Base-by-base conservation (phyloP, 2,329 filamentous ascomycete genomes). In the Metarhizium rileyi region DNA sequence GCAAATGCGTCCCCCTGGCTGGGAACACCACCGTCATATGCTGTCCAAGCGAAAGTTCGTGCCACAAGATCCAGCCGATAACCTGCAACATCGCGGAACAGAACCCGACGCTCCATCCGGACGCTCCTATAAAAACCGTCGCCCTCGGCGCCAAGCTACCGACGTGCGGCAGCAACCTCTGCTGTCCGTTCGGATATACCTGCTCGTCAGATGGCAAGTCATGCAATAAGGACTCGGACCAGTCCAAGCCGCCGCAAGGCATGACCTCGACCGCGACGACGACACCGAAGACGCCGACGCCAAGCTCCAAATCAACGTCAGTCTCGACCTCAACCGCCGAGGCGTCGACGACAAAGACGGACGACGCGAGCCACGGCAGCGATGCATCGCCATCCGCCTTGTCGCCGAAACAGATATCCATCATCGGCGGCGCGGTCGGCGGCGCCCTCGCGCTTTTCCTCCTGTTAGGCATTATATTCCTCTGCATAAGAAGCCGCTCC, bases 121-220 rank as follows among this genome's bases (percentile, higher is more conserved):
- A 71, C 25, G 80, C 80, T 28, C 71, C 76, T 26, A 70, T 89
- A 58, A 86, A 88, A 66, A 85, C 86, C 0, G 80, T 78, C 9
- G 74, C 80, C 8, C 76, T 86, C 27, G 70, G 72, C 18, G 71
- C 75, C 9, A 66, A 70, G 10, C 69, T 90, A 14, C 65, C 69
- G 2, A 72, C 66, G 20, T 90, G 86, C 57, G 82, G 76, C 14
- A 45, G 33, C 18, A 64, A 53, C 57, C 48, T 57, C n/a, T 90
- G 86, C 66, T 90, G 86, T 61, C 86, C 86, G 0, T 83, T 83
- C 63, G 86, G 86, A 3, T 90, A 84, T 66, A 68, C 70, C 1
- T 90, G 86, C 66, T 65, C 74, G 33, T 62, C 61, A 47, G 67
- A 67, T n/a, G 53, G 50, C 12, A 41, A 65, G 46, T 51, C 68